Evolutionary conservation across 495 filamentous ascomycete genomes (phyloP).

Genomic region (Penicillium roqueforti): DNA sequence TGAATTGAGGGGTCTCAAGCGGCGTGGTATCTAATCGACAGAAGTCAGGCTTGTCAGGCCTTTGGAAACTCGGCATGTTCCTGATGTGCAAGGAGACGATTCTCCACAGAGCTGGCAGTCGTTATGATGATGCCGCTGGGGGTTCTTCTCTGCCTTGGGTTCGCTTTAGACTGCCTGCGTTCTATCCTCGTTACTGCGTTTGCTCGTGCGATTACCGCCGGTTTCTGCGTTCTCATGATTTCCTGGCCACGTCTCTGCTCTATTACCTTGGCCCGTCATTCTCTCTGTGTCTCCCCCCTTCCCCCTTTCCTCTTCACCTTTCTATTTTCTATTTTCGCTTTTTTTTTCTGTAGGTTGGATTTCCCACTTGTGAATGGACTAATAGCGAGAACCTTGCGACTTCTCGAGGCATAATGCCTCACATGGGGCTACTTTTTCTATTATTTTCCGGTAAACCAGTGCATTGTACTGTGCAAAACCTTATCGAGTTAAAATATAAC

Average conservation of each 20-base stretch:
- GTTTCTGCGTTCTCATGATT: slow-evolving; percentile 23
- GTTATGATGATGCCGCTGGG: slow-evolving; percentile 20
- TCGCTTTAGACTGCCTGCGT: slow-evolving; percentile 41
- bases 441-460: neutral
- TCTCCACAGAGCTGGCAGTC: slow-evolving; percentile 11
- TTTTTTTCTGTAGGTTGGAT: slow-evolving; percentile 39
- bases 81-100: slow-evolving; percentile 10
- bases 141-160: slow-evolving; percentile 24
- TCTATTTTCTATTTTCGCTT: slow-evolving; percentile 14
- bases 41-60: slow-evolving; percentile 12
- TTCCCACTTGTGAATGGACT: slow-evolving; percentile 41
- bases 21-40: slow-evolving; percentile 20
- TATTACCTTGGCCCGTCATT: slow-evolving; percentile 25
- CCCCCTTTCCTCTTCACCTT: slow-evolving; percentile 13
- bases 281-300: slow-evolving; percentile 24
- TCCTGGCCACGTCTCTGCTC: slow-evolving; percentile 24
- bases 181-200: slow-evolving; percentile 26
- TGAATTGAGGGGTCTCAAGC: slow-evolving; percentile 24
- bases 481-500: neutral
- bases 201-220: slow-evolving; percentile 29
- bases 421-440: slow-evolving; percentile 2
- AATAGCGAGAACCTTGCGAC: slow-evolving; percentile 35
- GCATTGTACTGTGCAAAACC: neutral
- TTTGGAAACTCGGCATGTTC: slow-evolving; percentile 18
- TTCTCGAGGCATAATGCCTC: slow-evolving; percentile 12